Percentiles rank a stretch among this genome's conserved stretches.
Conservation (phyloP, 768 basidiomycete species). For the Suillus subalutaceus region DNA sequence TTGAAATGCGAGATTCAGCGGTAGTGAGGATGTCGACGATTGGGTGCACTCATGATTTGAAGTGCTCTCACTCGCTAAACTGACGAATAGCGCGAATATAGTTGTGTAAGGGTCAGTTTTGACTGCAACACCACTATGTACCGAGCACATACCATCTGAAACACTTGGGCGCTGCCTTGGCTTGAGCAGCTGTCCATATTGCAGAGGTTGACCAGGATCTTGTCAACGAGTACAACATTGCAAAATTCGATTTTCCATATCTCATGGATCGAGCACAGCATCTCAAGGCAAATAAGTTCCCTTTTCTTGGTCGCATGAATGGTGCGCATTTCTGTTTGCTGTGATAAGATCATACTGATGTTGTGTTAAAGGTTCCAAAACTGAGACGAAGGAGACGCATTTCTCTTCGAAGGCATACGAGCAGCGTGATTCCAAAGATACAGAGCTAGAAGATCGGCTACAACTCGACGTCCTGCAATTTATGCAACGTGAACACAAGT, state of each 20-base stretch:
- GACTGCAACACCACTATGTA: too few species aligned
- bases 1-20: too few species aligned
- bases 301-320: slow-evolving; percentile 73
- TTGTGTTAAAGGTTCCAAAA: slow-evolving; percentile 57
- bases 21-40: too few species aligned
- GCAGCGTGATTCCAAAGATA: slow-evolving; percentile 95
- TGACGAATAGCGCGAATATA: too few species aligned
- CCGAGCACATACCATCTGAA: too few species aligned
- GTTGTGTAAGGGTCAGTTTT: too few species aligned
- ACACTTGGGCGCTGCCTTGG: too few species aligned
- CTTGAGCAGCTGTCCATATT: too few species aligned
- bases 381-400: slow-evolving; percentile 89
- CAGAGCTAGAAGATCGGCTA: slow-evolving; percentile 85
- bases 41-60: too few species aligned
- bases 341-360: slow-evolving; percentile 11
- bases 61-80: too few species aligned
- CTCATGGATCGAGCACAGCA: slow-evolving; percentile 90
- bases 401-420: slow-evolving; percentile 99
- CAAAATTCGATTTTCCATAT: slow-evolving; percentile 96
- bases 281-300: slow-evolving; percentile 69
- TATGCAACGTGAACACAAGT: slow-evolving; percentile 98
- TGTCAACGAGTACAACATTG: slow-evolving; percentile 94
- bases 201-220: slow-evolving; percentile 92
- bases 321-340: slow-evolving; percentile 44
- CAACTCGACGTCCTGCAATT: slow-evolving; percentile 96